phyloP scores from a whole-genome alignment of 345 rosid genomes.

The Camelina hispida region DNA sequence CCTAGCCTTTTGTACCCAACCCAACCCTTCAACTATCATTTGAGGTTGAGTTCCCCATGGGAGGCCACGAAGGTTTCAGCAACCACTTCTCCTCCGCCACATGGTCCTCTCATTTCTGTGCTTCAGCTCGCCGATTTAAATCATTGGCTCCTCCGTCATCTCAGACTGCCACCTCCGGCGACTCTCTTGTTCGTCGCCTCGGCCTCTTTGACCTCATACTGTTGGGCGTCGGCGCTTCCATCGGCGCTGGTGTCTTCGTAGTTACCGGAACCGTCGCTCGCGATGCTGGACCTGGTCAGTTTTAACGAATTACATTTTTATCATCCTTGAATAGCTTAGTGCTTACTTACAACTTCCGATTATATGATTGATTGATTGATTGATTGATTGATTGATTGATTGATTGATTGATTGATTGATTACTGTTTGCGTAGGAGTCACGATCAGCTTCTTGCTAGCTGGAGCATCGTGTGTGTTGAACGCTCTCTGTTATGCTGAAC shows the following conservation, averaged over 20 bases:
- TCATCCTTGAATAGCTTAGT: background rate
- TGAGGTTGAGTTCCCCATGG: slow-evolving; percentile 39
- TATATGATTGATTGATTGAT: background rate
- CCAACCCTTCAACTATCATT: background rate
- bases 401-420: background rate
- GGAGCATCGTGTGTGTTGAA: slow-evolving; percentile 88
- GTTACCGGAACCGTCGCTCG: slow-evolving; percentile 97
- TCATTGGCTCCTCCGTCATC: slow-evolving; percentile 45
- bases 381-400: background rate
- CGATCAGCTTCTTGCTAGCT: slow-evolving; percentile 83
- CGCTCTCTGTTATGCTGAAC: slow-evolving; percentile 95
- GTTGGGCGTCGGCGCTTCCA: slow-evolving; percentile 89
- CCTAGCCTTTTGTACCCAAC: background rate
- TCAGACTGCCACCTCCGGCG: slow-evolving; percentile 45
- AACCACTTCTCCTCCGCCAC: slow-evolving; percentile 50
- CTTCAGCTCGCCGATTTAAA: slow-evolving; percentile 77
- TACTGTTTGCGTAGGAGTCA: slow-evolving; percentile 63
- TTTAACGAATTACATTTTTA: background rate
- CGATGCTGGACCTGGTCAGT: slow-evolving; percentile 91
- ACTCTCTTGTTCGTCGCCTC: slow-evolving; percentile 81
- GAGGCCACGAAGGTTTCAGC: slow-evolving; percentile 38
- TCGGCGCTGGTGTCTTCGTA: slow-evolving; percentile 96
- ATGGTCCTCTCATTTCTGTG: slow-evolving; percentile 62
- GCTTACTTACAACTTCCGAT: background rate
- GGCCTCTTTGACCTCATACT: slow-evolving; percentile 81